phyloP scores from a whole-genome alignment of 2,329 filamentous ascomycete species.

The Cordyceps tenuipes region DNA sequence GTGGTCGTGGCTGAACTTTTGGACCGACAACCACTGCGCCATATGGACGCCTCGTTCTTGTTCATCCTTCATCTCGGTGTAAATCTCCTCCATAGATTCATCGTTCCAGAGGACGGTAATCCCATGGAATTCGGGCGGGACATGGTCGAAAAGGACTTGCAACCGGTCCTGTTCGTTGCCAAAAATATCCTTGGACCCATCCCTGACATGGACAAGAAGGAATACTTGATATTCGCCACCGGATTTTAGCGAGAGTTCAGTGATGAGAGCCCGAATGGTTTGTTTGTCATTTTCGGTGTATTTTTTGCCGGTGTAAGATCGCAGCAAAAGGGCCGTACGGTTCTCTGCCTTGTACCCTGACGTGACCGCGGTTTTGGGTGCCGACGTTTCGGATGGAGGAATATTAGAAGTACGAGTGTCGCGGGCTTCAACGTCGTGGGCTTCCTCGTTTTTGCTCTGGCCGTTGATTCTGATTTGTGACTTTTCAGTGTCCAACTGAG shows the following conservation, averaged over 20 bases:
- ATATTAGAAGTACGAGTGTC: neutral
- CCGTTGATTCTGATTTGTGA: neutral
- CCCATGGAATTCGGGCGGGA: slow-evolving; percentile 61
- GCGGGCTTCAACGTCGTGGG: neutral
- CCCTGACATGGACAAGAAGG: slow-evolving; percentile 70
- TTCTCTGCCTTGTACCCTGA: slow-evolving; percentile 29
- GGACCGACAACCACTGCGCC: slow-evolving; percentile 62
- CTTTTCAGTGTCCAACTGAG: slow-evolving; percentile 4
- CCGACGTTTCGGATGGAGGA: neutral
- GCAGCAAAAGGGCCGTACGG: slow-evolving; percentile 66
- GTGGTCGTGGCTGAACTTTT: slow-evolving; percentile 67
- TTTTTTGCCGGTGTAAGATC: slow-evolving; percentile 64
- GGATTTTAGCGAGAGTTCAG: slow-evolving; percentile 65
- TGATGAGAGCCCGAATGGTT: slow-evolving; percentile 69
- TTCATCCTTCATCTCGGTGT: slow-evolving; percentile 62
- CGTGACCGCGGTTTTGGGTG: slow-evolving; percentile 9
- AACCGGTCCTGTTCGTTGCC: slow-evolving; percentile 51
- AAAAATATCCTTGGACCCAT: slow-evolving; percentile 49
- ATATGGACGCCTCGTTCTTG: slow-evolving; percentile 46
- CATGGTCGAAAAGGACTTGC: slow-evolving; percentile 49
- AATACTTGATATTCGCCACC: slow-evolving; percentile 78
- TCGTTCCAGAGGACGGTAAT: slow-evolving; percentile 71
- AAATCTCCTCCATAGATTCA: slow-evolving; percentile 65
- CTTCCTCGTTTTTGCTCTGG: neutral
- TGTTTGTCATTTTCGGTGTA: slow-evolving; percentile 76